These are phyloP conservation scores for Penicillium silybi DNA, from an alignment of 495 filamentous ascomycete species.

Conservation along the genomic window DNA sequence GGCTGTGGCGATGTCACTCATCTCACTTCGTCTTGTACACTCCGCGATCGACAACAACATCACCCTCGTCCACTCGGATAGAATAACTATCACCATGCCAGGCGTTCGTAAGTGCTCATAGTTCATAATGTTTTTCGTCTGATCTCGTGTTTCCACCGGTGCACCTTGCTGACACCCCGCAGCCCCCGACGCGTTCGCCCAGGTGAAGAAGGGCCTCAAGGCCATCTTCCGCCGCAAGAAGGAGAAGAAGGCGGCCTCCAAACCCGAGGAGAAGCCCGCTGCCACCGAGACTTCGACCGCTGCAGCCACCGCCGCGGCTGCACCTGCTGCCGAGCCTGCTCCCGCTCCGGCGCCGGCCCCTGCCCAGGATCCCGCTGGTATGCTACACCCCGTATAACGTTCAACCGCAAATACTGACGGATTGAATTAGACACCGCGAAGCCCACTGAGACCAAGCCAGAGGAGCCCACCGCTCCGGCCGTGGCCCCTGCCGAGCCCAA, in stretches of 20 bases:
- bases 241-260: slow-evolving; percentile 5
- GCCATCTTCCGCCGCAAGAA: slow-evolving; percentile 26
- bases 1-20: background rate
- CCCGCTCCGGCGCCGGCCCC: slow-evolving; percentile 4
- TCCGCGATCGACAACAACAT: background rate
- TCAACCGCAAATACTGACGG: background rate
- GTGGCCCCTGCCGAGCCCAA: background rate
- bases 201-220: slow-evolving; percentile 31
- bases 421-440: background rate
- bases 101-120: slow-evolving; percentile 23
- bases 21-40: background rate
- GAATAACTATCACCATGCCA: slow-evolving; percentile 11
- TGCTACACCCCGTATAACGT: background rate
- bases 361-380: slow-evolving; percentile 4
- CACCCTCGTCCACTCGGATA: background rate
- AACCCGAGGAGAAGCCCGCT: slow-evolving; percentile 8
- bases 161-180: slow-evolving; percentile 7
- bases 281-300: background rate
- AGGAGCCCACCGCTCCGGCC: background rate
- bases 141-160: background rate
- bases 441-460: background rate
- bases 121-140: background rate
- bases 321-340: slow-evolving; percentile 1
- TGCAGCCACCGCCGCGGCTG: background rate
- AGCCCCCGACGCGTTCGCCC: slow-evolving; percentile 20